phyloP scores from a whole-genome alignment of 257 asterid species.

The Orobanche coerulescens region DNA sequence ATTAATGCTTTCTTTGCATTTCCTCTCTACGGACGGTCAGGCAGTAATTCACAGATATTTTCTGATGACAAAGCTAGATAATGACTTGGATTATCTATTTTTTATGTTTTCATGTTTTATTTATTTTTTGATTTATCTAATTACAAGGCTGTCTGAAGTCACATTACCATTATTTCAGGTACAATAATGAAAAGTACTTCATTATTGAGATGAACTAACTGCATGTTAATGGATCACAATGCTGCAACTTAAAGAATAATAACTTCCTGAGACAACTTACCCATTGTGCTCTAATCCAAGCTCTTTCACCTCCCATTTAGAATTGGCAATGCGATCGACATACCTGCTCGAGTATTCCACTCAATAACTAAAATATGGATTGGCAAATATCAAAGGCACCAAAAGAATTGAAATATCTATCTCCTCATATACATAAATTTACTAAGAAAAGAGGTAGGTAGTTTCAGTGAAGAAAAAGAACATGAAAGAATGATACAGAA shows the following conservation, averaged over 20 bases:
- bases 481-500: neutral
- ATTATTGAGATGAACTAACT: neutral
- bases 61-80: neutral
- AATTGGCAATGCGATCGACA: constrained; percentile 80
- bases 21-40: neutral
- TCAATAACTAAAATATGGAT: constrained; percentile 21
- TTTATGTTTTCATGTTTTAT: neutral
- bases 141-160: neutral
- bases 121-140: neutral
- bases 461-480: neutral
- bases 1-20: too few species aligned
- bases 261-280: constrained; percentile 37
- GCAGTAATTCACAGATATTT: neutral
- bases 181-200: too few species aligned
- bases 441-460: neutral
- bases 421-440: neutral
- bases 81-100: neutral
- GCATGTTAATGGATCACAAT: neutral
- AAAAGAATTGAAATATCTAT: constrained; percentile 5
- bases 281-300: constrained; percentile 98
- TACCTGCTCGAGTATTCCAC: constrained; percentile 57
- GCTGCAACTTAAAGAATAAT: constrained; percentile 3
- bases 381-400: constrained; percentile 8
- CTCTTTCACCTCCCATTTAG: constrained; percentile 98
- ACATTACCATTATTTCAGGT: neutral